Evolutionary conservation across 306 rosid species (phyloP), one percentile per base, ranked within the genome.

Genomic region (Sphenostylis stenocarpa): DNA sequence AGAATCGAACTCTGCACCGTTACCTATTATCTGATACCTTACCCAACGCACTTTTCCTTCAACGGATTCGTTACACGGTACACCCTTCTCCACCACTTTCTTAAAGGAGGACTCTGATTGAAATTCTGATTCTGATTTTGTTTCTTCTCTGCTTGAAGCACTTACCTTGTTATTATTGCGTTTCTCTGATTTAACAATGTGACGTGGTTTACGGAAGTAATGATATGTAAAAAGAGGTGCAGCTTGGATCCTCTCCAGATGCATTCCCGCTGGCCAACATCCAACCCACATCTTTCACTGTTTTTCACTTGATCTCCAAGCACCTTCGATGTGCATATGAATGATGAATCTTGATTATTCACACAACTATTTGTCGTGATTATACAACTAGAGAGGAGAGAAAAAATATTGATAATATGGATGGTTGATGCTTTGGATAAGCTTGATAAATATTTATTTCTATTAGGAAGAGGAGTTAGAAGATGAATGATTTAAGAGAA

Each of bases 21-120:
- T 72, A 2, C 98, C 98, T 3, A 91, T 71, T 13, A 90, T 85
- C 73, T 91, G 90, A 1, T 90, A 87, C 0, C 88, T 71, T 5
- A 94, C 1, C 98, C 98, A 94, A 26, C 70, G 58, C 10, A 89
- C 33, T 23, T 82, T 83, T 64, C 57, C 21, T 43, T 85, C 87
- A 44, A 61, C 73, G 1, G 81, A 43, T 11, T 81, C 76, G 21
- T 47, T 57, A 51, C 34, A 48, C 0, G 87, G 81, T 7, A 80
- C 44, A 0, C 81, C 82, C 70, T 21, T 62, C 70, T 80, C 83
- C 0, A 86, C 78, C 0, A 89, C 17, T 19, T 4, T 29, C 67
- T 82, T 3, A 12, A 89, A 79, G 3, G 87, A 7, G 0, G 41
- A 8, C 2, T 38, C 43, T 10, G 43, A 36, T 36, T 36, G 11